A percentile compares a stretch with the other conserved stretches of the same genome.
Conservation (phyloP, 352 stramenopile genomes). For the Pythium guiyangense region DNA sequence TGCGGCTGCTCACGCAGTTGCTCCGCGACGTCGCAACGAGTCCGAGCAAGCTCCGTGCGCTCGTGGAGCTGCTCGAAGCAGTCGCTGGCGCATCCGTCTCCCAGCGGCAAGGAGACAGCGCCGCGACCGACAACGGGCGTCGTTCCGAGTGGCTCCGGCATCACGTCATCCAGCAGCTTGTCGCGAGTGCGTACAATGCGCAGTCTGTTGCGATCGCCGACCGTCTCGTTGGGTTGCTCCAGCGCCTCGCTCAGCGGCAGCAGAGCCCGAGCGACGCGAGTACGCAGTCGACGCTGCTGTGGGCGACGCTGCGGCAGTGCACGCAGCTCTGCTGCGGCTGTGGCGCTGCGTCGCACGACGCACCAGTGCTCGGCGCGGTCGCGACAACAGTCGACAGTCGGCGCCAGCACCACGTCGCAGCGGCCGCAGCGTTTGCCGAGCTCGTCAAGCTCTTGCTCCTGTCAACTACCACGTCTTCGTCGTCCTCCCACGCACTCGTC, state of each 20-base stretch:
- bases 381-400: too few relatives aligned
- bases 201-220: constrained; percentile 15
- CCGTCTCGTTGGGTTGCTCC: constrained; percentile 22
- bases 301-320: constrained; percentile 51
- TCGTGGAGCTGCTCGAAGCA: constrained; percentile 35
- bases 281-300: constrained; percentile 24
- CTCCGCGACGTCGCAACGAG: constrained; percentile 14
- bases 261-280: constrained; percentile 1
- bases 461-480: constrained; percentile 6
- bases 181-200: constrained; percentile 33
- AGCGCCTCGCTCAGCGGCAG: constrained; percentile 19
- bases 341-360: not conserved
- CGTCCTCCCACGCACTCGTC: not conserved
- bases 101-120: constrained; percentile 9
- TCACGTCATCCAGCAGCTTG: constrained; percentile 40
- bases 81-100: constrained; percentile 12
- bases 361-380: not conserved
- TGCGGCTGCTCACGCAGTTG: constrained; percentile 28
- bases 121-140: constrained; percentile 10
- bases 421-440: constrained; percentile 36
- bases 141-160: constrained; percentile 31
- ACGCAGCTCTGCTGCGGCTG: constrained; percentile 56
- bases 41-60: constrained; percentile 21
- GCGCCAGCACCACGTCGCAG: constrained; percentile 15
- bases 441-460: constrained; percentile 39